Base-by-base conservation (phyloP, 2,329 filamentous ascomycete genomes). In the Blastomyces gilchristii region DNA sequence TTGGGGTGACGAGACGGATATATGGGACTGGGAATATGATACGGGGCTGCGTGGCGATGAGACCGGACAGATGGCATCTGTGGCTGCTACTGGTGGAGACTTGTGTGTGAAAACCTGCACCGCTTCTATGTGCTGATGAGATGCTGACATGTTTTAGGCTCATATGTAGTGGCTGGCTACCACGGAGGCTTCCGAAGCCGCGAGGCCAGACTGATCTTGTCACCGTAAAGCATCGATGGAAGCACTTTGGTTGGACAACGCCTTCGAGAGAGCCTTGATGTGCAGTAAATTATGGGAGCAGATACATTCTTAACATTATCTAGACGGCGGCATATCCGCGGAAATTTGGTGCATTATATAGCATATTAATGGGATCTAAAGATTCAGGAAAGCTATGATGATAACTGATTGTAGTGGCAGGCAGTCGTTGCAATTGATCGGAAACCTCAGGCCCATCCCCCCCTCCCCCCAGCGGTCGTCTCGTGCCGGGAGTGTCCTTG, bases 21-120 rank as follows among this genome's bases (percentile, higher is more conserved):
- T 34, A 54, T 54, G 28, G 52, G 52, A 54, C 52, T 54, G 52
- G 52, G 25, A 34, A 34, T 54, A 54, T 54, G 31, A 54, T 54
- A 54, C 52, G 7, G 52, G 52, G 52, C 52, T 54, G 25, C 52
- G 31, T 54, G 52, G 31, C 14, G 31, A 34, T 34, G 52, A 28
- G 14, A 54, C 52, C 16, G 25, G 28, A 37, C 52, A 54, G 52
- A 34, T 16, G 14, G 25, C 9, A 54, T 31, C 52, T 54, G 52
- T 54, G 11, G 16, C 25, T 34, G 25, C 52, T n/a, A 54, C 25
- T 22, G 16, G 52, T 34, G 25, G 28, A 54, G 52, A 37, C 52
- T 54, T 54, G 31, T 54, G 9, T 54, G 52, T 54, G 52, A 34
- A 22, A 22, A 22, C 52, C 25, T 12, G 25, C 28, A 34, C 9